Evolutionary conservation across 805 yeast species (phyloP).

Genomic region (Sungouiozyma intestinalis): DNA sequence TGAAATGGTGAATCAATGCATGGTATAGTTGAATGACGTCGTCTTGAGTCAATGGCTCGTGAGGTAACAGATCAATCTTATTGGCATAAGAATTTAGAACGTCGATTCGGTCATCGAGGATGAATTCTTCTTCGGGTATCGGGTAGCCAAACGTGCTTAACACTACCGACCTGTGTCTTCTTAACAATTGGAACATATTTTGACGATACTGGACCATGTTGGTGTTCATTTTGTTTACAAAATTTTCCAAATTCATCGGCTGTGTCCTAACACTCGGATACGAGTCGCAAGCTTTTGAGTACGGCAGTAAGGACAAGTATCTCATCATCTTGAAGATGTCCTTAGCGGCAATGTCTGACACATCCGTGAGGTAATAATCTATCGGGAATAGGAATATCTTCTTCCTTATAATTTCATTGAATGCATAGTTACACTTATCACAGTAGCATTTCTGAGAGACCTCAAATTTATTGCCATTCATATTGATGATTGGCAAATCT

Average conservation of each 20-base stretch:
- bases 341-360: conserved; percentile 25
- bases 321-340: conserved; percentile 31
- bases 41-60: conserved; percentile 20
- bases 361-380: conserved; percentile 20
- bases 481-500: conserved; percentile 24
- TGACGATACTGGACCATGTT: conserved; percentile 18
- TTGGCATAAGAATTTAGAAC: conserved; percentile 3
- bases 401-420: conserved; percentile 24
- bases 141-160: background rate
- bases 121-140: background rate
- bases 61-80: conserved; percentile 16
- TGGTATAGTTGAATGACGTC: conserved; percentile 30
- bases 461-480: conserved; percentile 19
- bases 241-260: conserved; percentile 28
- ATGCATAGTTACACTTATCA: conserved; percentile 20
- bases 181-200: conserved; percentile 15
- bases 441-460: conserved; percentile 27
- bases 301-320: conserved; percentile 30
- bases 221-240: conserved; percentile 22
- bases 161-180: background rate
- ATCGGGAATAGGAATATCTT: conserved; percentile 27
- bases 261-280: conserved; percentile 36
- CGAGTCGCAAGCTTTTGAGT: conserved; percentile 34
- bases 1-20: conserved; percentile 31
- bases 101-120: background rate